Percentiles rank a stretch among this genome's conserved stretches.
Evolutionary conservation across 192 early-diverging fungal species (phyloP).

Genomic region (Linnemannia hyalina): DNA sequence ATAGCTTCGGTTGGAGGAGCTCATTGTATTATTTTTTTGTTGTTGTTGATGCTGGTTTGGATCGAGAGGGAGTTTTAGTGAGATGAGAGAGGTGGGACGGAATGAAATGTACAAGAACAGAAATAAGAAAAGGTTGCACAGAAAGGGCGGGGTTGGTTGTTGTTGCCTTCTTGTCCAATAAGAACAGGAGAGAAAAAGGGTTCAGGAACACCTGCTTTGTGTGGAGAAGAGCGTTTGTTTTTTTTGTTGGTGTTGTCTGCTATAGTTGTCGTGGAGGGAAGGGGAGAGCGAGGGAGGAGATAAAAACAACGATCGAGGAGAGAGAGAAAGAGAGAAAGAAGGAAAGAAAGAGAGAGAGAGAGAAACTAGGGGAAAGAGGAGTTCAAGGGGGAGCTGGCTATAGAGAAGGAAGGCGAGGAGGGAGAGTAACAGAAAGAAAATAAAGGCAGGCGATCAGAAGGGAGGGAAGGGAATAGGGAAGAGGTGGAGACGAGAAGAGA

Average conservation of each 20-base stretch:
- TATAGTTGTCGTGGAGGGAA: not conserved
- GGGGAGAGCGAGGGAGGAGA: not conserved
- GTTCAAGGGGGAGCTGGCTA: no score
- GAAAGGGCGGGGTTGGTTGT: not conserved
- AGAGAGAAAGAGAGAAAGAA: no score
- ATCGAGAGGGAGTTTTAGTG: not conserved
- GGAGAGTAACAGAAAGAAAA: not conserved
- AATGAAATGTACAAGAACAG: not conserved
- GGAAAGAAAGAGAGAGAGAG: no score
- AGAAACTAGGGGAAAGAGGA: not conserved
- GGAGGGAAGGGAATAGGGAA: not conserved
- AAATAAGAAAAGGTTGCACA: not conserved
- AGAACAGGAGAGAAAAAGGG: not conserved
- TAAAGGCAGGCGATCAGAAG: not conserved
- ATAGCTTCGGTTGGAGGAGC: slow-evolving; percentile 42
- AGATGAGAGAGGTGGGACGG: not conserved
- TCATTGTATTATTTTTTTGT: slow-evolving; percentile 7
- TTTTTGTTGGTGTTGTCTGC: not conserved
- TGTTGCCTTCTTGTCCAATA: no score
- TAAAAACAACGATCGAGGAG: not conserved
- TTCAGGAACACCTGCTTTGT: not conserved
- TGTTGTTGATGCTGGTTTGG: not conserved
- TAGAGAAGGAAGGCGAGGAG: not conserved
- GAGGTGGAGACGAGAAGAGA: not conserved
- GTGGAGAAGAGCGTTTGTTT: not conserved